Percentiles rank a stretch among this genome's conserved stretches.
phyloP scores from a whole-genome alignment of 208 protist genomes.

The Perkinsela sp. region DNA sequence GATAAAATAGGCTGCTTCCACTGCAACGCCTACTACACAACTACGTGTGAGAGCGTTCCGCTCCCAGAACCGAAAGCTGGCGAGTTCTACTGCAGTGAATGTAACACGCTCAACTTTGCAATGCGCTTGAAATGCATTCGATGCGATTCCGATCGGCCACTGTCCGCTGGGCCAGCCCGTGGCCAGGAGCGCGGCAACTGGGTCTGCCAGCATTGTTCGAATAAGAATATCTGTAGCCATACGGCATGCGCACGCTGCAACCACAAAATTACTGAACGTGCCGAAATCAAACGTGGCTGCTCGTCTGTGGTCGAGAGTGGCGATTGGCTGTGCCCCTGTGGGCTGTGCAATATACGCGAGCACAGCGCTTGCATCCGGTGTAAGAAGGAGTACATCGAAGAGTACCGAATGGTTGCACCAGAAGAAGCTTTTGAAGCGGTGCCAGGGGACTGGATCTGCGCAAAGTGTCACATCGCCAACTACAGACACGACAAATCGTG shows the following conservation, averaged over 20 bases:
- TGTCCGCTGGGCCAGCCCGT: not conserved
- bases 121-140: not conserved
- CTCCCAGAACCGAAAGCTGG: not conserved
- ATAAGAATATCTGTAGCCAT: not conserved
- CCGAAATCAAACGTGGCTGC: not conserved
- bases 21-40: not conserved
- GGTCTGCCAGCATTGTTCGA: not conserved
- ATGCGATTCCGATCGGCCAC: not conserved
- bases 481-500: not conserved
- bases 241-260: not conserved
- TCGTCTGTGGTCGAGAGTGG: not conserved
- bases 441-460: not conserved
- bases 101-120: not conserved
- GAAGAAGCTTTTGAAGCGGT: not conserved
- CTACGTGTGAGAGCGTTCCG: not conserved
- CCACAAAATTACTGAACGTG: not conserved
- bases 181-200: not conserved
- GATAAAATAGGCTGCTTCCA: not conserved
- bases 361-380: not conserved
- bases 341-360: not conserved
- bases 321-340: not conserved
- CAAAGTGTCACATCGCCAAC: not conserved
- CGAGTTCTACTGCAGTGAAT: not conserved
- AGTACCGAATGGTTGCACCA: not conserved
- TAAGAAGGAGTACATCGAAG: not conserved